Evolutionary conservation across 345 rosid genomes (phyloP), one percentile per base, ranked within the genome.

Genomic region (Luvunga scandens): DNA sequence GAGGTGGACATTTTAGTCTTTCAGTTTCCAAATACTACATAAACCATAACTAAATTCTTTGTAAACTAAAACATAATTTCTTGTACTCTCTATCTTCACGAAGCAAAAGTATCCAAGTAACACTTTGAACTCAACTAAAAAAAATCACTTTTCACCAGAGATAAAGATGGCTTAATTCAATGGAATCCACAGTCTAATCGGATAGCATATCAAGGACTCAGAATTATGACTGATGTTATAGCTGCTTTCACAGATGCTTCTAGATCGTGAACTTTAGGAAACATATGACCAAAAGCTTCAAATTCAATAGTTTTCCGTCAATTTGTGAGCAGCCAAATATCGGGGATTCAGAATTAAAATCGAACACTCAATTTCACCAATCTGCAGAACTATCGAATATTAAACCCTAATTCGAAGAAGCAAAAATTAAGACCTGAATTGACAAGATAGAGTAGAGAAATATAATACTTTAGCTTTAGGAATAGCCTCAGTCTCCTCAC

Each of bases 391-490:
- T 25, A 5, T 38, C 38, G 0, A 39, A 61, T 39, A 24, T 16
- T 8, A 50, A 61, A 38, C 57, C 56, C 59, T 19, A 39, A 73
- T 9, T 27, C 25, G 27, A 50, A 63, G 36, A 25, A 67, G 55
- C 25, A 22, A 31, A 68, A 69, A 63, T 28, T 68, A 42, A 69
- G 73, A 56, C 45, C 65, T 74, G 45, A 48, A 36, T 27, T 63
- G 48, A 60, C 33, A 30, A 60, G 27, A 25, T 25, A 42, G 53
- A 77, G 24, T 31, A 18, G 68, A n/a, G 4, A 38, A 72, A n/a
- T 5, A 33, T 67, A 48, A 59, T 76, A 90, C 99, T 84, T 88
- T 90, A 33, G 98, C 98, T 85, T 93, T 93, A 1, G 99, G 97
- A 77, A 93, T 87, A 36, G 99, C 94, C 76, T 83, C 84, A 9